Evolutionary conservation across 352 stramenopile genomes (phyloP), one percentile per base, ranked within the genome.

Genomic region (Globisporangium nunn): DNA sequence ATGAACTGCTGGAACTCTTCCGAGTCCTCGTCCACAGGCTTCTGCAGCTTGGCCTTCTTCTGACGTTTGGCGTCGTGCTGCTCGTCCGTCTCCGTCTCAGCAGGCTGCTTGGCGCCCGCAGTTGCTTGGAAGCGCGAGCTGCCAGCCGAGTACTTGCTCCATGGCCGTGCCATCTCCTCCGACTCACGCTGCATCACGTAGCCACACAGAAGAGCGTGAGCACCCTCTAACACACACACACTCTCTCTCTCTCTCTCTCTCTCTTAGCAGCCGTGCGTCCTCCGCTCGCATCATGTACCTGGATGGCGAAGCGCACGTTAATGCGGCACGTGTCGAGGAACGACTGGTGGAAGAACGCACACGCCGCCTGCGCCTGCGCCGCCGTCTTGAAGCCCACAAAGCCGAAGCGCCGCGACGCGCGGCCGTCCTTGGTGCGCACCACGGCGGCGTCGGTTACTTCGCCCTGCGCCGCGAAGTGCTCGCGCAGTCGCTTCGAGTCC

Each of bases 291-390:
- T 23, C 23, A 23, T 23, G 53, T 70, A 88, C 78, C 61, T 75
- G 65, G 41, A 90, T 61, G 17, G 91, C 91, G 30, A 93, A 75
- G 56, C 85, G 75, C 64, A 98, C 88, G 44, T 78, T 83, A 33
- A 97, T 71, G 41, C 71, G 80, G 58, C 78, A 89, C 37, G 90
- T 97, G 62, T 97, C 87, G 14, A 98, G 72, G 73, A 97, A 98
- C 47, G 88, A 85, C 54, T 88, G 76, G 55, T 93, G 69, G 62
- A 91, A 93, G 54, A 91, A 93, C 23, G 64, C 69, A 23, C 67
- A 70, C 39, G 83, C 81, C 18, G 72, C 59, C 46, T 74, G 59
- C 2, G 83, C 78, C 68, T 93, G 83, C 45, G 70, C 52, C 6
- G 67, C 67, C 29, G 71, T 84, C 68, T 93, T 93, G 58, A 77